Percentiles rank a stretch among this genome's conserved stretches.
These are phyloP conservation scores for Blastomyces percursus DNA, from an alignment of 2,329 filamentous ascomycete genomes.

Conservation along the genomic window DNA sequence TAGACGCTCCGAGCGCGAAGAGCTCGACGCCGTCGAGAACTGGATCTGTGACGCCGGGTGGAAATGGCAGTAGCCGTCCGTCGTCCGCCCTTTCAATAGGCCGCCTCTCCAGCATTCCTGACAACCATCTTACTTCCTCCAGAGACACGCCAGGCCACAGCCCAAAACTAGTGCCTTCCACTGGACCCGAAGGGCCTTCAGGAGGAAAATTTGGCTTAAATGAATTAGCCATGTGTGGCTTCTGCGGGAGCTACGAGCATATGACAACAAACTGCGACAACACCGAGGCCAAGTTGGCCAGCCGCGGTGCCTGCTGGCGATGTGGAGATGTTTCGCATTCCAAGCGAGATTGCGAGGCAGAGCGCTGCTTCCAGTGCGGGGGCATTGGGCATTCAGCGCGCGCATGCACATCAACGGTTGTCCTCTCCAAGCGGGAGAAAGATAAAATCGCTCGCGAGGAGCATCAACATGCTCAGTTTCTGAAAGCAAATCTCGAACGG, in stretches of 20 bases:
- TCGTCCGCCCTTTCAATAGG: constrained; percentile 21
- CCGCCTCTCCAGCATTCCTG: constrained; percentile 7
- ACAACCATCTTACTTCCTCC: background rate
- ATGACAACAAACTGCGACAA: constrained; percentile 38
- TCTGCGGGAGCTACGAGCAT: constrained; percentile 38
- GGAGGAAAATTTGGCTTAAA: constrained; percentile 36
- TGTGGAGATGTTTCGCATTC: constrained; percentile 33
- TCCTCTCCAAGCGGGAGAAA: constrained; percentile 30
- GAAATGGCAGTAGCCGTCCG: constrained; percentile 22
- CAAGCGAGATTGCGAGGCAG: constrained; percentile 28
- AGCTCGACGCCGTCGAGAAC: constrained; percentile 14
- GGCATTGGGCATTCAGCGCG: constrained; percentile 31
- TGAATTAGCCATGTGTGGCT: constrained; percentile 31
- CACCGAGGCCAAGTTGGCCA: constrained; percentile 28
- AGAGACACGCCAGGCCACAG: constrained; percentile 11
- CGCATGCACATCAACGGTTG: constrained; percentile 25
- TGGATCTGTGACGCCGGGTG: constrained; percentile 14
- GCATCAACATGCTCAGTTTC: constrained; percentile 21
- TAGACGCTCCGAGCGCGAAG: constrained; percentile 21
- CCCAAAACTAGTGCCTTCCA: constrained; percentile 17
- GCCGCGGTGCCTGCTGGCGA: constrained; percentile 32
- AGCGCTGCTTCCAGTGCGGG: constrained; percentile 37
- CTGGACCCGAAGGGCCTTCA: constrained; percentile 28
- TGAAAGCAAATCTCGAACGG: constrained; percentile 28
- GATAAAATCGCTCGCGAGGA: constrained; percentile 30